These are phyloP conservation scores for Lodderomyces orthopsilosis DNA, from an alignment of 1,139 yeast species.

Conservation along the genomic window DNA sequence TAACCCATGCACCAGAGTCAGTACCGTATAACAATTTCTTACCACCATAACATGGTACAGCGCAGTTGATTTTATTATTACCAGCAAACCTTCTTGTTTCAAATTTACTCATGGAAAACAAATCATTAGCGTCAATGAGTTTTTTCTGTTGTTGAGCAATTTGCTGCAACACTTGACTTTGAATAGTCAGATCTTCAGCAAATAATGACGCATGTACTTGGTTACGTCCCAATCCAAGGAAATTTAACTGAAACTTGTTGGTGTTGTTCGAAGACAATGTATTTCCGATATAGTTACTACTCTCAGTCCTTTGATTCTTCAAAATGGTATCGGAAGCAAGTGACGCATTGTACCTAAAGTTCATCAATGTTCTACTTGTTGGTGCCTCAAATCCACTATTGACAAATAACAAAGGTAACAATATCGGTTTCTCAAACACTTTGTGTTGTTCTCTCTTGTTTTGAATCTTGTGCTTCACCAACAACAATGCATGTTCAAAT, in stretches of 20 bases:
- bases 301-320: slow-evolving; percentile 28
- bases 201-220: slow-evolving; percentile 44
- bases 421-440: slow-evolving; percentile 91
- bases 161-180: slow-evolving; percentile 78
- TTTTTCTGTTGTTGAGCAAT: slow-evolving; percentile 76
- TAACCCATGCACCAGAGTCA: slow-evolving; percentile 84
- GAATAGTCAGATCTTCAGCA: slow-evolving; percentile 57
- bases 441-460: slow-evolving; percentile 90
- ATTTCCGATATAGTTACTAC: slow-evolving; percentile 28
- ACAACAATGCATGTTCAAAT: slow-evolving; percentile 82
- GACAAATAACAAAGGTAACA: slow-evolving; percentile 75
- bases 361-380: slow-evolving; percentile 48
- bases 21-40: slow-evolving; percentile 88
- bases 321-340: slow-evolving; percentile 37
- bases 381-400: slow-evolving; percentile 80
- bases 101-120: slow-evolving; percentile 72
- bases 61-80: slow-evolving; percentile 80
- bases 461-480: slow-evolving; percentile 82
- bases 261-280: slow-evolving; percentile 23
- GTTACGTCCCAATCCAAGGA: slow-evolving; percentile 44
- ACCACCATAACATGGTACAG: slow-evolving; percentile 94
- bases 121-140: slow-evolving; percentile 69
- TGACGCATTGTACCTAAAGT: slow-evolving; percentile 35
- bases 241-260: slow-evolving; percentile 46
- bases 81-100: slow-evolving; percentile 72